Evolutionary conservation across 2,329 filamentous ascomycete species (phyloP).

Genomic region (Cordyceps pruinosa): DNA sequence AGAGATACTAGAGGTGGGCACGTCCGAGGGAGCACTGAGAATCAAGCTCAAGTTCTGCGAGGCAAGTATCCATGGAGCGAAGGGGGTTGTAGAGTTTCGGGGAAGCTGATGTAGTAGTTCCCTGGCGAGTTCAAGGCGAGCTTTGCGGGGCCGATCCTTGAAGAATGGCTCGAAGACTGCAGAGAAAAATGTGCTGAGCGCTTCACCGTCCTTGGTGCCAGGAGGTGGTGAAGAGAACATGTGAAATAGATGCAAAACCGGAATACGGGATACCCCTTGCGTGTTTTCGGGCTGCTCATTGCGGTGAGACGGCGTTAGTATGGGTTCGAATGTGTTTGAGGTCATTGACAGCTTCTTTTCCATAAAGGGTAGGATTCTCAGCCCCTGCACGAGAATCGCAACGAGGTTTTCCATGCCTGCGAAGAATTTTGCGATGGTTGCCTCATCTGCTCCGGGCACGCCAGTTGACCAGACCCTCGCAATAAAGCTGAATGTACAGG

Average conservation of each 20-base stretch:
- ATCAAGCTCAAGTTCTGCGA: slow-evolving; percentile 39
- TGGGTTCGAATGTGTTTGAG: slow-evolving; percentile 52
- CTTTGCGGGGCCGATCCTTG: slow-evolving; percentile 37
- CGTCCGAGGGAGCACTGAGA: slow-evolving; percentile 28
- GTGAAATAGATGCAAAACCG: slow-evolving; percentile 59
- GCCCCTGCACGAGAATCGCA: slow-evolving; percentile 39
- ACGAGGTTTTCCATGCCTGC: slow-evolving; percentile 46
- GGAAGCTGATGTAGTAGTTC: slow-evolving; percentile 47
- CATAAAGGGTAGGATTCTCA: slow-evolving; percentile 56
- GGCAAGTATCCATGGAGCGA: slow-evolving; percentile 45
- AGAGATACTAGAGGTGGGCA: slow-evolving; percentile 18
- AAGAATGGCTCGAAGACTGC: slow-evolving; percentile 54
- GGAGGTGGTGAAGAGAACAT: slow-evolving; percentile 48
- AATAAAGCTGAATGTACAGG: slow-evolving; percentile 62
- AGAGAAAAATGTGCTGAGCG: slow-evolving; percentile 39
- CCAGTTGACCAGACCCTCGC: slow-evolving; percentile 56
- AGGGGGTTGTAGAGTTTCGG: slow-evolving; percentile 37
- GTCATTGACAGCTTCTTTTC: slow-evolving; percentile 51
- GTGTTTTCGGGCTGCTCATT: slow-evolving; percentile 45
- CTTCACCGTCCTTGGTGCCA: slow-evolving; percentile 40
- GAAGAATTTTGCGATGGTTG: slow-evolving; percentile 43
- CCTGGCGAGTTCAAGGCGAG: slow-evolving; percentile 38
- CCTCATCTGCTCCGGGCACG: slow-evolving; percentile 35
- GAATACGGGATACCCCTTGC: slow-evolving; percentile 45
- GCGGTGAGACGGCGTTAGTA: slow-evolving; percentile 60